Evolutionary conservation across 2,329 filamentous ascomycete genomes (phyloP).

Genomic region (Penicillium sp.): DNA sequence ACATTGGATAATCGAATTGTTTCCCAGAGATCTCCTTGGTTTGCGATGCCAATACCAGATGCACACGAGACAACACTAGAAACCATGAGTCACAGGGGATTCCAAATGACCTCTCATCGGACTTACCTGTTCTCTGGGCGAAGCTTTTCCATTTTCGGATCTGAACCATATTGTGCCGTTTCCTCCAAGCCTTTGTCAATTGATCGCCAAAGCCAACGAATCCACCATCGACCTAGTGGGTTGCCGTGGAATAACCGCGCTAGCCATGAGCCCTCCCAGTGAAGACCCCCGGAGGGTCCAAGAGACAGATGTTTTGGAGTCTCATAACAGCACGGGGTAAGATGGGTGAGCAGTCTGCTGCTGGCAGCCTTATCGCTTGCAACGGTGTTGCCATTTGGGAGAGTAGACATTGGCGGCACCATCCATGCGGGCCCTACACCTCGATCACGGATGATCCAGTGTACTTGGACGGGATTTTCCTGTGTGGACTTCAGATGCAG

Average conservation of each 20-base stretch:
- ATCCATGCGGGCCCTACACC: constrained; percentile 25
- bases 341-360: constrained; percentile 17
- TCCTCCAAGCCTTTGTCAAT: constrained; percentile 14
- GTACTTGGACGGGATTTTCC: constrained; percentile 16
- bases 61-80: constrained; percentile 22
- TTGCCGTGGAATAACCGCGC: constrained; percentile 22
- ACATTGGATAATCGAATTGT: constrained; percentile 19
- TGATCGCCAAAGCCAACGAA: constrained; percentile 19
- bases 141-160: constrained; percentile 20
- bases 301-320: constrained; percentile 15
- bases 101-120: too few species aligned
- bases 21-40: constrained; percentile 26
- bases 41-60: constrained; percentile 23
- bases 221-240: constrained; percentile 18
- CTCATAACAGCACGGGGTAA: constrained; percentile 19
- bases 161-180: constrained; percentile 15
- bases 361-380: constrained; percentile 25
- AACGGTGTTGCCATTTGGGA: constrained; percentile 16
- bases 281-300: not conserved
- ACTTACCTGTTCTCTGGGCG: constrained; percentile 19
- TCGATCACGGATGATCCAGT: constrained; percentile 25
- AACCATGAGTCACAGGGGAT: not conserved
- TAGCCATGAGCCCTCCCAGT: constrained; percentile 23
- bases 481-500: constrained; percentile 10
- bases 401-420: constrained; percentile 17